These are phyloP conservation scores for Penicillium sp. DNA, from an alignment of 2,329 filamentous ascomycete genomes.

Conservation along the genomic window DNA sequence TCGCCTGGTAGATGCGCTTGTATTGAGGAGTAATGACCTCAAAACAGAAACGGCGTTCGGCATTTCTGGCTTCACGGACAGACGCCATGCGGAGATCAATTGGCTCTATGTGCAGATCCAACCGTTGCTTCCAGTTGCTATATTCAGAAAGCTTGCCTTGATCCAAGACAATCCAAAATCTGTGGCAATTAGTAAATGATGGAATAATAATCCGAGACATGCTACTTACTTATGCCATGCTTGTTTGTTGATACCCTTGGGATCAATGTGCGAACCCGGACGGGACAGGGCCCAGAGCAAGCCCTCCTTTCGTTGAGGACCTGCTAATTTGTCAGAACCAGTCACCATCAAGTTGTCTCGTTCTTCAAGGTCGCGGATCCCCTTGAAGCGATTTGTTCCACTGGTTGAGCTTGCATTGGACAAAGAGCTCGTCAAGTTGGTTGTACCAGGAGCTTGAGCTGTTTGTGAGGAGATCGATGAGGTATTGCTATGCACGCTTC, in stretches of 20 bases:
- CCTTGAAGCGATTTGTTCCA: constrained; percentile 68
- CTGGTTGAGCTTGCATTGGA: constrained; percentile 12
- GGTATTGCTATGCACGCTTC: constrained; percentile 46
- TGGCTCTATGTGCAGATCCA: constrained; percentile 96
- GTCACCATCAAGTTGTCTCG: constrained; percentile 56
- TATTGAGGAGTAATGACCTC: constrained; percentile 96
- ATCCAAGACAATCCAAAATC: constrained; percentile 97
- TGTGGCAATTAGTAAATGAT: constrained; percentile 31
- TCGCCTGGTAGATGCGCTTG: constrained; percentile 95
- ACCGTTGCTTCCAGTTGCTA: constrained; percentile 97
- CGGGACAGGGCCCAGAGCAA: constrained; percentile 90
- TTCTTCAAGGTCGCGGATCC: constrained; percentile 88
- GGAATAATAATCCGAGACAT: neutral
- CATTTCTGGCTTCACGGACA: constrained; percentile 89
- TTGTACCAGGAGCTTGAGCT: constrained; percentile 23
- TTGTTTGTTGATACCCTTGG: constrained; percentile 91
- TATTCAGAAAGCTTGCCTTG: constrained; percentile 97
- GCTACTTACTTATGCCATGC: constrained; percentile 91
- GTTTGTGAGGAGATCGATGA: constrained; percentile 43
- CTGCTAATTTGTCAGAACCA: constrained; percentile 53
- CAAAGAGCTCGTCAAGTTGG: constrained; percentile 19
- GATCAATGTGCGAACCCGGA: constrained; percentile 90
- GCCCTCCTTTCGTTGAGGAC: constrained; percentile 82
- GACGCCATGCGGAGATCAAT: constrained; percentile 97
- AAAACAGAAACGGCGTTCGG: constrained; percentile 93